phyloP scores from a whole-genome alignment of 108 stramenopile genomes.

The Mediolabrus comicus region DNA sequence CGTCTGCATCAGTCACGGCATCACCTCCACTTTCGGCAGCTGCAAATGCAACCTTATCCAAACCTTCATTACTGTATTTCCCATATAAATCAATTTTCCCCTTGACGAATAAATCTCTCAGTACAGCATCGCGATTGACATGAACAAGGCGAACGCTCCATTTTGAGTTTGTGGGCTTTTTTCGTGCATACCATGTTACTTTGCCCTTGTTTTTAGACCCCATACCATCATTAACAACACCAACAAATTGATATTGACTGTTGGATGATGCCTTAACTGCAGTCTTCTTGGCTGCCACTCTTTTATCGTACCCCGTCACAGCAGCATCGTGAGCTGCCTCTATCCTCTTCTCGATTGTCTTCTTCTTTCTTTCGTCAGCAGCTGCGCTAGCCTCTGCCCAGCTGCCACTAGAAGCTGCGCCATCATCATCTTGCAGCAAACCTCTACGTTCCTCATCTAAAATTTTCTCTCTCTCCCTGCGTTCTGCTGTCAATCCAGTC shows the following conservation, averaged over 20 bases:
- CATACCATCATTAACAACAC: constrained; percentile 53
- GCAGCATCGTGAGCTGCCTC: constrained; percentile 74
- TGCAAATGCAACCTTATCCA: constrained; percentile 10
- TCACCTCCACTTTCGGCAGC: constrained; percentile 4
- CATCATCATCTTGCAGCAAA: constrained; percentile 10
- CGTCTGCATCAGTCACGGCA: constrained; percentile 23
- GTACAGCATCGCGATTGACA: constrained; percentile 79
- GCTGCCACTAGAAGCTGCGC: constrained; percentile 16
- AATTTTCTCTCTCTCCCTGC: constrained; percentile 48
- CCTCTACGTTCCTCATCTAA: constrained; percentile 36
- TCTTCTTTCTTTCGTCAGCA: constrained; percentile 33
- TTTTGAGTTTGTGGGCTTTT: constrained; percentile 66
- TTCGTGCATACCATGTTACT: constrained; percentile 80
- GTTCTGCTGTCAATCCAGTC: constrained; percentile 72
- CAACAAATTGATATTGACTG: constrained; percentile 79
- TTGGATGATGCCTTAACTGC: not conserved
- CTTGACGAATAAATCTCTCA: constrained; percentile 75
- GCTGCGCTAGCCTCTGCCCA: constrained; percentile 57
- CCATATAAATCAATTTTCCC: constrained; percentile 84
- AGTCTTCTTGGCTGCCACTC: constrained; percentile 18
- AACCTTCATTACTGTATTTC: constrained; percentile 71
- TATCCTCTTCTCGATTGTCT: constrained; percentile 45
- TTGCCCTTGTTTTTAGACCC: constrained; percentile 3
- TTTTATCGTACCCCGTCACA: constrained; percentile 38
- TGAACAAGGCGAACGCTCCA: constrained; percentile 84